Percentiles rank a stretch among this genome's conserved stretches.
Conservation (phyloP, 108 stramenopile species). For the Skeletonema marinoi region DNA sequence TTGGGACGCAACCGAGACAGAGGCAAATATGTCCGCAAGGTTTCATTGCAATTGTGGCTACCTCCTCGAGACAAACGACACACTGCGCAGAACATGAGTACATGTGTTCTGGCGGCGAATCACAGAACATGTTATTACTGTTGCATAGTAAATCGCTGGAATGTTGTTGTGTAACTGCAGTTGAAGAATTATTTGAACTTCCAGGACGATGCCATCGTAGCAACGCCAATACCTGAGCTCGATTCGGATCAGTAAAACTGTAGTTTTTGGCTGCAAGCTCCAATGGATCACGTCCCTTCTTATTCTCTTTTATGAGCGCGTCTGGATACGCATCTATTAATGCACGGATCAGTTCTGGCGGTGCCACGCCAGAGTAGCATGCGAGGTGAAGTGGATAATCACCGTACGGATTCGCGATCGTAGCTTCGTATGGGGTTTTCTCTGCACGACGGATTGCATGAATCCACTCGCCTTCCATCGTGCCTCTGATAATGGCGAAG, state of each 20-base stretch:
- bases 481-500: constrained; percentile 14
- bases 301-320: constrained; percentile 19
- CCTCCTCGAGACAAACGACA: constrained; percentile 33
- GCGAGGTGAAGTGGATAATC: constrained; percentile 35
- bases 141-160: neutral
- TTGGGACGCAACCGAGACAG: constrained; percentile 21
- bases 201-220: constrained; percentile 36
- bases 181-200: neutral
- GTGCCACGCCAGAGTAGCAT: constrained; percentile 38
- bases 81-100: constrained; percentile 18
- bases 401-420: constrained; percentile 18
- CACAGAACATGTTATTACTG: constrained; percentile 18
- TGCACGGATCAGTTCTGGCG: constrained; percentile 26
- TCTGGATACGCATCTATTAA: constrained; percentile 34
- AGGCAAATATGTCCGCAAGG: constrained; percentile 46
- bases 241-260: constrained; percentile 10
- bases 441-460: neutral
- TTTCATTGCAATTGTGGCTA: constrained; percentile 27
- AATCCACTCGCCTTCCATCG: constrained; percentile 11
- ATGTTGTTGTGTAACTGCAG: neutral
- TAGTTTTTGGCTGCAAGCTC: constrained; percentile 39
- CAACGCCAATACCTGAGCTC: constrained; percentile 22
- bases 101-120: constrained; percentile 20
- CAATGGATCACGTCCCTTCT: constrained; percentile 22
- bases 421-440: constrained; percentile 12